These are phyloP conservation scores for Ogataea neopini DNA, from an alignment of 805 yeast species.

Conservation along the genomic window DNA sequence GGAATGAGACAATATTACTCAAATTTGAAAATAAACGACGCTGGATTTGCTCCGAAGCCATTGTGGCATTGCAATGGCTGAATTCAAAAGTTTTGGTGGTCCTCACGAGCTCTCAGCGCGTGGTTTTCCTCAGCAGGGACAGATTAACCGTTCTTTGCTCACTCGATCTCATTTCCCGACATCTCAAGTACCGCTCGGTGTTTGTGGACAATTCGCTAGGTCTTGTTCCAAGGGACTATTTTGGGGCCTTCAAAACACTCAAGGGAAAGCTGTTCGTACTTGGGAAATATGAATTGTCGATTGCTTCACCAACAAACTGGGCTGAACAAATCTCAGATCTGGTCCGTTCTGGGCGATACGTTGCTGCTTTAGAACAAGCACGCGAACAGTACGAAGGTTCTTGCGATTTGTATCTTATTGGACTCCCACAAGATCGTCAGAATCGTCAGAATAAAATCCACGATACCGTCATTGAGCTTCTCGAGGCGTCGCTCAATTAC, in stretches of 20 bases:
- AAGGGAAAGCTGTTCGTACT: slow-evolving; percentile 52
- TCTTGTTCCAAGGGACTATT: slow-evolving; percentile 19
- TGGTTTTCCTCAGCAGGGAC: slow-evolving; percentile 43
- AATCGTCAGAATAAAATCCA: slow-evolving; percentile 50
- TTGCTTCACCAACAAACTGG: slow-evolving; percentile 70
- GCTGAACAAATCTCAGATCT: slow-evolving; percentile 57
- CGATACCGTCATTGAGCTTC: slow-evolving; percentile 56
- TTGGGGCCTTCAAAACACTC: slow-evolving; percentile 38
- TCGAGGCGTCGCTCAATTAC: slow-evolving; percentile 51
- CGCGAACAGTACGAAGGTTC: slow-evolving; percentile 53
- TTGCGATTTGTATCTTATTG: slow-evolving; percentile 49
- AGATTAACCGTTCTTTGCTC: slow-evolving; percentile 38
- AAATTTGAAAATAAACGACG: slow-evolving; percentile 43
- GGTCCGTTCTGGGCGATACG: slow-evolving; percentile 49
- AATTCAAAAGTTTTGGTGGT: slow-evolving; percentile 41
- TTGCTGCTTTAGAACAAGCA: slow-evolving; percentile 58
- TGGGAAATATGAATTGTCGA: slow-evolving; percentile 51
- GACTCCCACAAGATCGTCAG: slow-evolving; percentile 51
- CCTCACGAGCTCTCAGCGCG: slow-evolving; percentile 47
- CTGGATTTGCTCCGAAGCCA: slow-evolving; percentile 47
- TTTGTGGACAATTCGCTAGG: slow-evolving; percentile 17
- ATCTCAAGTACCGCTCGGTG: slow-evolving; percentile 30
- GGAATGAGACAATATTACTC: slow-evolving; percentile 27
- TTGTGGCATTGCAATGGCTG: slow-evolving; percentile 61
- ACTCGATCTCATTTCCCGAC: slow-evolving; percentile 42